Evolutionary conservation across 495 filamentous ascomycete species (phyloP), one percentile per base, ranked within the genome.

Genomic region (Podospora appendiculata): DNA sequence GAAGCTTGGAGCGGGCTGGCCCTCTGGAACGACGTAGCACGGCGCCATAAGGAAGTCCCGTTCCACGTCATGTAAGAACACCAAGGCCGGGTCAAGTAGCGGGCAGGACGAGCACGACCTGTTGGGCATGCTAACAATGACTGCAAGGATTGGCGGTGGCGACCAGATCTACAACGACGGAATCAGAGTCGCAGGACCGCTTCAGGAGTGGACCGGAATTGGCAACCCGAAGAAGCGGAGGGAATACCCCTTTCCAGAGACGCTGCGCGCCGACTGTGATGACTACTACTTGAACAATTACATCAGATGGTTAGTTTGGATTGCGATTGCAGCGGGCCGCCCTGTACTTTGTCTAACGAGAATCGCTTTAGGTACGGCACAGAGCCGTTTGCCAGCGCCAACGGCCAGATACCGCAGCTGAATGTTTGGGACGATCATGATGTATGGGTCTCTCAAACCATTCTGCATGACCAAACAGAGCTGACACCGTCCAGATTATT

Each of bases 81-180:
- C 12, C 18, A 4, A 12, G 14, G 2, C 12, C 9, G 11, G 13
- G 18, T 14, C 3, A 45, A 25, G 10, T 45, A 2, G 18, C 4
- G 11, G 11, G 7, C 10, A 18, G 9, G 41, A 45, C n/a, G 16
- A 34, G 10, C 25, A 35, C 10, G 42, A 18, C 12, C 18, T 35
- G 35, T 17, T 8, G 13, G 35, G 25, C 25, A 8, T 3, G 38
- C 14, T 33, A 39, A 57, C 35, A 39, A 42, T 39, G 33, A 38
- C 25, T 13, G 11, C 8, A 32, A 62, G 61, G 88, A 83, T 97
- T 58, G 92, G 92, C 32, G 92, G 92, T 39, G 92, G 91, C 50
- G 92, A 96, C 59, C 92, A 96, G 69, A 90, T 96, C 63, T 97
- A 96, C 69, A 92, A 93, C 63, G 92, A 96, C 57, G 84, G 87